Evolutionary conservation across 495 filamentous ascomycete species (phyloP).

Genomic region (Poronia punctata): DNA sequence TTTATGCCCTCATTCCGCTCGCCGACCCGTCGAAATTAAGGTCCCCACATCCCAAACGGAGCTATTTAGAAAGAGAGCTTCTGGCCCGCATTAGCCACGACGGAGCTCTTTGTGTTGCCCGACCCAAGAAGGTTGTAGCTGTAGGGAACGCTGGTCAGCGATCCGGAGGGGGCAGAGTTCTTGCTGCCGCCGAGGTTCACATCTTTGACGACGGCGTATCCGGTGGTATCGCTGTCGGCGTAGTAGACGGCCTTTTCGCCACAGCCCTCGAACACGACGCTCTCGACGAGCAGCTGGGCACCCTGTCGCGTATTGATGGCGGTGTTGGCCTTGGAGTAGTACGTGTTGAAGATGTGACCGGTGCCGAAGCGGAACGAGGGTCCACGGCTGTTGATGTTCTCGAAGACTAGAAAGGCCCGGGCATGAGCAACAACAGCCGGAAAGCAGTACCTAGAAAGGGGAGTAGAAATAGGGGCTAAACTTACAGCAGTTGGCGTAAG

Average conservation of each 20-base stretch:
- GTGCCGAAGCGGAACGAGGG: conserved; percentile 60
- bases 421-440: background rate
- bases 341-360: conserved; percentile 43
- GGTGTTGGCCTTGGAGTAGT: conserved; percentile 39
- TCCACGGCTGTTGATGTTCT: conserved; percentile 53
- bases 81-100: conserved; percentile 46
- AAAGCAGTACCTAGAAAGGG: no score
- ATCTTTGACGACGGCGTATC: conserved; percentile 40
- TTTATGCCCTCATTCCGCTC: background rate
- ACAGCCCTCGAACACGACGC: conserved; percentile 46
- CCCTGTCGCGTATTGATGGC: conserved; percentile 61
- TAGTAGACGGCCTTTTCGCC: conserved; percentile 46
- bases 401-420: conserved; percentile 35
- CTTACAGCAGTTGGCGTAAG: conserved; percentile 50
- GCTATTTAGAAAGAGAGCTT: conserved; percentile 45
- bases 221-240: conserved; percentile 47
- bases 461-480: background rate
- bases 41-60: no score
- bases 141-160: conserved; percentile 45
- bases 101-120: conserved; percentile 31
- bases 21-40: no score
- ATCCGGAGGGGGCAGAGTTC: conserved; percentile 43
- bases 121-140: conserved; percentile 41
- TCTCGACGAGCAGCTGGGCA: conserved; percentile 58
- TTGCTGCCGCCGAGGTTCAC: conserved; percentile 48